Base-by-base conservation (phyloP, 306 rosid genomes). In the Carpinus viminea region DNA sequence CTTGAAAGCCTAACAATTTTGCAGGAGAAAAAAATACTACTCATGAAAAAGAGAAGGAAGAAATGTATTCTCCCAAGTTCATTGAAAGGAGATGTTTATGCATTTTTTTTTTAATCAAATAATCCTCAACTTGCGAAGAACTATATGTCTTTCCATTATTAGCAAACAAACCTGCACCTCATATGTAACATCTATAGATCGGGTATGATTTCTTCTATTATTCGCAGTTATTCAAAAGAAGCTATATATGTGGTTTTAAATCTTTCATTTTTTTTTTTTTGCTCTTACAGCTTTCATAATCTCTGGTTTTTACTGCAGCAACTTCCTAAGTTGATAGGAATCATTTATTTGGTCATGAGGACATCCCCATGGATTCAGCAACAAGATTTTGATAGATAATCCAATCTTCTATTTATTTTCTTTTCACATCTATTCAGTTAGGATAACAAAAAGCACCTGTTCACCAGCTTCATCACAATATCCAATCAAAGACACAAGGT, bases 391-490 rank as follows among this genome's bases (percentile, higher is more conserved):
- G 1, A 12, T 21, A 7, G 70, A 78, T 70, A 78, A 31, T 54
- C 43, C 41, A 31, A 10, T 9, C 65, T 24, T 59, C 12, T 59
- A 59, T 55, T 55, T 1, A 55, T 55, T 55, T 18, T n/a, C 1
- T n/a, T 8, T 12, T 21, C 24, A 2, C 20, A 57, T 10, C 21
- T 12, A 28, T 61, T 15, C 18, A 70, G 64, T 31, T 17, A 71
- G 46, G 61, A 60, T 10, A 12, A 72, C 48, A 20, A 24, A 72
- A 79, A 72, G 7, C 66, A 90, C 94, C 26, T 96, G 97, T 65
- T 96, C 99, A 46, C 79, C 96, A 56, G 86, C 90, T 88, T 96
- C 96, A 47, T 86, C 82, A 77, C 99, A 96, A 73, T 86, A 96
- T 75, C 97, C 97, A 66, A 93, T 1, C 78, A 93, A 82, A 80